A percentile compares a stretch with the other conserved stretches of the same genome.
Conservation (phyloP, 441 rosid genomes). For the Isatis lusitanica region DNA sequence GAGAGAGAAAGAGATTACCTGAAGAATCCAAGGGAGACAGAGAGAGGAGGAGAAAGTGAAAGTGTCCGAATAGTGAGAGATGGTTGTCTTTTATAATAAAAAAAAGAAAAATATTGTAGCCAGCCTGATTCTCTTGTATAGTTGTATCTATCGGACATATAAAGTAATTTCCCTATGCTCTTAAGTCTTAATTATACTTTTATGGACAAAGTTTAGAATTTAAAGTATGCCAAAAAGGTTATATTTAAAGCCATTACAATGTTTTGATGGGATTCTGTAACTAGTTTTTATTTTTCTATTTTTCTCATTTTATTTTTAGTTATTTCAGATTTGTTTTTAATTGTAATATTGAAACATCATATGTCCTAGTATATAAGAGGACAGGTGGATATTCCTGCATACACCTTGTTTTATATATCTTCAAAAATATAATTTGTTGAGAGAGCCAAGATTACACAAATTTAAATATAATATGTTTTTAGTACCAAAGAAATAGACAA, state of each 20-base stretch:
- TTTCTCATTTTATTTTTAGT: background rate
- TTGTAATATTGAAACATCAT: too few species aligned
- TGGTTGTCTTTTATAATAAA: slow-evolving; percentile 6
- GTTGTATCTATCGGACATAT: slow-evolving; percentile 8
- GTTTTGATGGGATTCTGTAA: background rate
- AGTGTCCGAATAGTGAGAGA: slow-evolving; percentile 7
- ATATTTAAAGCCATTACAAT: background rate
- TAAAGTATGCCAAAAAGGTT: background rate
- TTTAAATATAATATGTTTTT: too few species aligned
- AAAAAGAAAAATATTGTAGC: background rate
- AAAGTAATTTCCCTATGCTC: background rate
- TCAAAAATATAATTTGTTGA: too few species aligned
- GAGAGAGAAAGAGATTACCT: slow-evolving; percentile 23
- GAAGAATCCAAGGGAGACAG: slow-evolving; percentile 16
- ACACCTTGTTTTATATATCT: too few species aligned
- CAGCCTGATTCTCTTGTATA: slow-evolving; percentile 17
- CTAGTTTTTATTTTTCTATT: background rate
- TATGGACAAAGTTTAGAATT: too few species aligned
- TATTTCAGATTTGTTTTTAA: background rate
- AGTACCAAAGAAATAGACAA: too few species aligned
- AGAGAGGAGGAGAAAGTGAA: slow-evolving; percentile 12
- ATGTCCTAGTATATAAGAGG: too few species aligned
- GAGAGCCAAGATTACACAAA: too few species aligned
- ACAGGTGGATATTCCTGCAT: background rate
- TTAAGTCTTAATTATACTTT: too few species aligned